Conservation (phyloP, 495 filamentous ascomycete genomes). For the Penicillium silybi region DNA sequence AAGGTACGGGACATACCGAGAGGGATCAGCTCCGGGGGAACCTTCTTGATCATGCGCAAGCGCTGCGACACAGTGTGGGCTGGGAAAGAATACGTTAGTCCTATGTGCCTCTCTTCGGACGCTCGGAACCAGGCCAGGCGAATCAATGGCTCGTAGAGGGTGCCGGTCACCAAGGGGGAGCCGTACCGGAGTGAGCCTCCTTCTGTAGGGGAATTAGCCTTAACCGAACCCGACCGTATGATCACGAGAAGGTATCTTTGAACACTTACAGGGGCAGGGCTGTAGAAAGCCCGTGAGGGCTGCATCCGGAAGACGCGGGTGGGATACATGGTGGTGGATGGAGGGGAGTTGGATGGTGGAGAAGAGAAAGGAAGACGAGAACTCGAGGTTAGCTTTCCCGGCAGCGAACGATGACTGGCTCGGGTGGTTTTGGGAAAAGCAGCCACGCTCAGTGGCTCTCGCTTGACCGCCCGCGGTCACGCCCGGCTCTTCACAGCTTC, state of each 20-base stretch:
- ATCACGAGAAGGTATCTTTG: slow-evolving; percentile 10
- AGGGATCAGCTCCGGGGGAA: slow-evolving; percentile 92
- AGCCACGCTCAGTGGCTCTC: slow-evolving; percentile 42
- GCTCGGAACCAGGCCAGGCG: neutral
- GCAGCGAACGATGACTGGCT: slow-evolving; percentile 27
- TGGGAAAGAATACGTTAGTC: slow-evolving; percentile 41
- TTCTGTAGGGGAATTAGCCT: slow-evolving; percentile 56
- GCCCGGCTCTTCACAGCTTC: slow-evolving; percentile 40
- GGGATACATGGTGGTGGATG: slow-evolving; percentile 56
- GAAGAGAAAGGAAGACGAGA: slow-evolving; percentile 18
- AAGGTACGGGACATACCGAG: slow-evolving; percentile 67
- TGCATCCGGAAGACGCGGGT: slow-evolving; percentile 57
- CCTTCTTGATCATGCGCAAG: slow-evolving; percentile 64
- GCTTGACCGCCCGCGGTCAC: slow-evolving; percentile 43
- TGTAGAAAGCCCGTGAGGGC: slow-evolving; percentile 60
- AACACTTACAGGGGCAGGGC: slow-evolving; percentile 73
- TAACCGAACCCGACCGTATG: slow-evolving; percentile 26
- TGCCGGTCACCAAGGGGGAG: slow-evolving; percentile 7
- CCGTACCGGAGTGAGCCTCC: slow-evolving; percentile 78
- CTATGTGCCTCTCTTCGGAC: neutral
- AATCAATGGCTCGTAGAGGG: slow-evolving; percentile 9
- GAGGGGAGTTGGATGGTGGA: slow-evolving; percentile 17
- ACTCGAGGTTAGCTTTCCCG: slow-evolving; percentile 21
- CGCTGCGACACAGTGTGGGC: slow-evolving; percentile 98
- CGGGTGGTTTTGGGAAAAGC: slow-evolving; percentile 38